Evolutionary conservation across 768 basidiomycete genomes (phyloP), one percentile per base, ranked within the genome.

Genomic region (Lactarius deliciosus): DNA sequence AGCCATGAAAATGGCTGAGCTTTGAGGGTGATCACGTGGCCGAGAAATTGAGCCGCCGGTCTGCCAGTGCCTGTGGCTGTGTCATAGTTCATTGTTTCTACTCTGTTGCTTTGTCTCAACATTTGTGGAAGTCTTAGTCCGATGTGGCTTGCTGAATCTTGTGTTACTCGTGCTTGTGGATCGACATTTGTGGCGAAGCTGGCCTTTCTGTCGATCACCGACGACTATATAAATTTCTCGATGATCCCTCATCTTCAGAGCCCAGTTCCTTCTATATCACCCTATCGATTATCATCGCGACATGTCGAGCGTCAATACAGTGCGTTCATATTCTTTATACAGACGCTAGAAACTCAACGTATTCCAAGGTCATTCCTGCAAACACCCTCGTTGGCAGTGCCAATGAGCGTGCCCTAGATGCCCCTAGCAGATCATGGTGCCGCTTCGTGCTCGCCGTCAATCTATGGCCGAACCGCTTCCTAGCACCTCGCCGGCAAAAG

Each of bases 301-400:
- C 40, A 67, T 64, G 62, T 63, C 62, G 53, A 63, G 32, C 61
- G 3, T 57, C 32, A 47, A 60, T 30, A 59, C 40, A 22, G 66
- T 67, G 53, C 57, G 57, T 63, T 16, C 32, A 60, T 54, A 25
- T 9, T 25, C 32, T 9, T 28, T 2, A 5, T 55, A 2, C 20
- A 18, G 30, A 32, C 13, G 41, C 40, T 1, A 20, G 43, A 57
- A 32, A 41, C 40, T 32, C 38, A 66, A 9, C 6, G 18, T 3
- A 30, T 36, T 55, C 5, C 11, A 25, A 66, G 66, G 32, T 54
- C 61, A 18, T 34, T 67, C 53, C 22, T 36, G 16, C 34, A 59
- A 58, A 54, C 20, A 16, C 61, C 45, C 55, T 28, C 56, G n/a
- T 50, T 54, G 62, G 66, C 62, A 47, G 62, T 4, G 57, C 66